Conservation (phyloP, 768 basidiomycete species). For the Agrocybe pediades region DNA sequence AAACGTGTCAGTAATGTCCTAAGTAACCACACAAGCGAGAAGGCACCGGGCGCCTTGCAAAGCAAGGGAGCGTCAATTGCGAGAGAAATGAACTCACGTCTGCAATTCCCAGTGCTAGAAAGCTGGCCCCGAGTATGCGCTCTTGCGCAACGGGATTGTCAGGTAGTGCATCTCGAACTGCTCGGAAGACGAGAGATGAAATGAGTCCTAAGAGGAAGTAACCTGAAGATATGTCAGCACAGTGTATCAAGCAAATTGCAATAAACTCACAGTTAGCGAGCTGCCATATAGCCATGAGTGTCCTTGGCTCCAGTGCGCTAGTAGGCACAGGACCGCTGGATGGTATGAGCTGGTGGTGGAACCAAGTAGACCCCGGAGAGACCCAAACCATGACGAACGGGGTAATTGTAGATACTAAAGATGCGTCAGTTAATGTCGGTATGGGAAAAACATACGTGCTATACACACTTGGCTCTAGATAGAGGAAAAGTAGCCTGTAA, state of each 20-base stretch:
- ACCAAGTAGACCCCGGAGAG: slow-evolving; percentile 66
- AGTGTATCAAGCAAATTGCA: neutral
- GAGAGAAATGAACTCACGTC: slow-evolving; percentile 54
- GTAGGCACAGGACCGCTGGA: slow-evolving; percentile 30
- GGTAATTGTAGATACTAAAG: slow-evolving; percentile 36
- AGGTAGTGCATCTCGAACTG: slow-evolving; percentile 60
- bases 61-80: neutral
- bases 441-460: neutral
- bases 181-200: slow-evolving; percentile 69
- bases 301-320: slow-evolving; percentile 44
- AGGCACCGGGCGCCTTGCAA: neutral
- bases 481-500: slow-evolving; percentile 63
- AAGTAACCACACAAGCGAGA: neutral
- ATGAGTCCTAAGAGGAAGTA: slow-evolving; percentile 46
- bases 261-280: slow-evolving; percentile 58
- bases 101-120: slow-evolving; percentile 69
- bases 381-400: slow-evolving; percentile 47
- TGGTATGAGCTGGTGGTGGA: slow-evolving; percentile 66
- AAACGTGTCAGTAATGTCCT: neutral
- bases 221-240: slow-evolving; percentile 21
- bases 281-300: slow-evolving; percentile 67
- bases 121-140: slow-evolving; percentile 65
- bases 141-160: slow-evolving; percentile 66
- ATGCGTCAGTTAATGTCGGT: neutral
- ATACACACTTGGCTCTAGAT: slow-evolving; percentile 61